phyloP scores from a whole-genome alignment of 176 grass and related monocot genomes.

The Urochloa ruziziensis region DNA sequence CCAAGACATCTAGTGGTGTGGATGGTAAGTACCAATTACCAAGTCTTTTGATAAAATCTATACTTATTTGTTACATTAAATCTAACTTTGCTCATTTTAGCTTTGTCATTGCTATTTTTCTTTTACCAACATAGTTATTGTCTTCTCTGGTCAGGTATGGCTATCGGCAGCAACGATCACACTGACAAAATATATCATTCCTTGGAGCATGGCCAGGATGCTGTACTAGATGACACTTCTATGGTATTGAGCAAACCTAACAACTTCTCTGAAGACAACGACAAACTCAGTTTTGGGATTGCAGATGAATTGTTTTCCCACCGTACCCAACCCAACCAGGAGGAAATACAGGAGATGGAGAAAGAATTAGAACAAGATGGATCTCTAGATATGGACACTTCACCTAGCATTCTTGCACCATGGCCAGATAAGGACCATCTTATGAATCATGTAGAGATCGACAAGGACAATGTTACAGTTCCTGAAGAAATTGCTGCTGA shows the following conservation, averaged over 20 bases:
- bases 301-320: constrained; percentile 44
- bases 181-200: constrained; percentile 36
- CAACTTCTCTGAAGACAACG: constrained; percentile 44
- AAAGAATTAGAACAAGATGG: background rate
- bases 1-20: constrained; percentile 24
- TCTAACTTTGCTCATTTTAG: background rate
- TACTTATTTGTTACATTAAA: constrained; percentile 7
- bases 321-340: constrained; percentile 10
- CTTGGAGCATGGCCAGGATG: constrained; percentile 28
- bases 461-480: constrained; percentile 17
- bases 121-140: constrained; percentile 20
- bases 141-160: constrained; percentile 43
- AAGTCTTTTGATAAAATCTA: constrained; percentile 16
- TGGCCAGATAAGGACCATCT: constrained; percentile 20
- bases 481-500: constrained; percentile 16
- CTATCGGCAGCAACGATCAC: constrained; percentile 26
- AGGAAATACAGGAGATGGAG: constrained; percentile 18
- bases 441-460: constrained; percentile 18
- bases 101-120: background rate
- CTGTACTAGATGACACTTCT: constrained; percentile 34
- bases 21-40: constrained; percentile 60
- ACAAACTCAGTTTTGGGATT: constrained; percentile 29
- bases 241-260: constrained; percentile 26
- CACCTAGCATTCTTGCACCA: constrained; percentile 26
- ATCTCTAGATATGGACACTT: constrained; percentile 19